Evolutionary conservation across 345 rosid species (phyloP).

Genomic region (Stellera chamaejasme): DNA sequence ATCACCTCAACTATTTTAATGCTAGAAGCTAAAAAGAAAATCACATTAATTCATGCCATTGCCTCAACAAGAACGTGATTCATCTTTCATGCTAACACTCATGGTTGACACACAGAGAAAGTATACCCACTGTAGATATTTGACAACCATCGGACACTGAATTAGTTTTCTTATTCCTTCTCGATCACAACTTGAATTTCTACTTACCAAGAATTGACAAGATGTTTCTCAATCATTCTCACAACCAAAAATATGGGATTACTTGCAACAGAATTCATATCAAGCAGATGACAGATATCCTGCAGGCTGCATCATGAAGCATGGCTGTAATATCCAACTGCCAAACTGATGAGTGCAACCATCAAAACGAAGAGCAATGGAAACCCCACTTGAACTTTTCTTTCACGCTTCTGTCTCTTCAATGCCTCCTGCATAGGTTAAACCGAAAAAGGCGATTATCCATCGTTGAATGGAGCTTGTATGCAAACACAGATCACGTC

Average conservation of each 20-base stretch:
- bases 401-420: constrained; percentile 15
- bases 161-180: neutral
- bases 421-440: constrained; percentile 26
- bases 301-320: neutral
- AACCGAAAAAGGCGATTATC: neutral
- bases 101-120: too few relatives aligned
- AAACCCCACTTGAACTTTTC: constrained; percentile 32
- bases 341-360: constrained; percentile 32
- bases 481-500: neutral
- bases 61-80: too few relatives aligned
- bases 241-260: neutral
- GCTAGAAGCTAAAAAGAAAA: too few relatives aligned
- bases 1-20: too few relatives aligned
- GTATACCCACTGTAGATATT: too few relatives aligned
- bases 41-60: too few relatives aligned
- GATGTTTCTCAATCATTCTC: neutral
- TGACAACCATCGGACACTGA: neutral
- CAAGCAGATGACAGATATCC: neutral
- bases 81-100: too few relatives aligned
- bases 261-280: neutral
- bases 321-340: constrained; percentile 26
- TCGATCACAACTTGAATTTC: neutral
- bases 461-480: neutral
- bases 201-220: neutral
- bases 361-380: constrained; percentile 36